These are phyloP conservation scores for Scleroderma citrinum DNA, from an alignment of 768 basidiomycete species.

Conservation along the genomic window DNA sequence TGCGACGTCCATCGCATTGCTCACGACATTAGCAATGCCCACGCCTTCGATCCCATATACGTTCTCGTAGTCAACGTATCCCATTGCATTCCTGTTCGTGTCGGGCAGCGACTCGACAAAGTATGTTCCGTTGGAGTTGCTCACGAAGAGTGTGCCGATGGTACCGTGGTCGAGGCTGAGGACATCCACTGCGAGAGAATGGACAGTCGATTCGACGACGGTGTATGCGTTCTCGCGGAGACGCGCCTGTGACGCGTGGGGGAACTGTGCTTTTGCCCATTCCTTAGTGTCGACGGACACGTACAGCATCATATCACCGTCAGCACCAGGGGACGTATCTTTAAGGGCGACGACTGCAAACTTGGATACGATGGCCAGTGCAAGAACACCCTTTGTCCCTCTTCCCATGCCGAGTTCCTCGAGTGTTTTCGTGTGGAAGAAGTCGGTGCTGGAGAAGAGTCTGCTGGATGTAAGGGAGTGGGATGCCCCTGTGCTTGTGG, in stretches of 20 bases:
- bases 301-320: constrained; percentile 78
- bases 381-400: constrained; percentile 84
- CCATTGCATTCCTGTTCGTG: constrained; percentile 84
- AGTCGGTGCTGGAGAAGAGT: constrained; percentile 82
- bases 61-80: constrained; percentile 92
- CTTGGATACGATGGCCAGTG: constrained; percentile 88
- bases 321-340: constrained; percentile 48
- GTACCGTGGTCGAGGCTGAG: constrained; percentile 57
- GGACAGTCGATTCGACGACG: constrained; percentile 87
- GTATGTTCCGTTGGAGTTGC: constrained; percentile 93
- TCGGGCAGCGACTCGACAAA: constrained; percentile 88
- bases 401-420: constrained; percentile 86
- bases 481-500: constrained; percentile 34
- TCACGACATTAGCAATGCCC: constrained; percentile 83
- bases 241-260: constrained; percentile 74
- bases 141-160: constrained; percentile 91
- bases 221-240: constrained; percentile 93
- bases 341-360: constrained; percentile 88
- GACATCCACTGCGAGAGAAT: constrained; percentile 93
- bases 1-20: constrained; percentile 81
- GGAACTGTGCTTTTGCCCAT: constrained; percentile 91
- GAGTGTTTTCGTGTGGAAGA: constrained; percentile 59
- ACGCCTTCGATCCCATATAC: constrained; percentile 85
- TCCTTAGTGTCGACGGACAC: constrained; percentile 76
- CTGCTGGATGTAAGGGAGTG: constrained; percentile 54